These are phyloP conservation scores for Nymphaea colorata DNA, from an alignment of 164 flowering plant species.

Conservation along the genomic window DNA sequence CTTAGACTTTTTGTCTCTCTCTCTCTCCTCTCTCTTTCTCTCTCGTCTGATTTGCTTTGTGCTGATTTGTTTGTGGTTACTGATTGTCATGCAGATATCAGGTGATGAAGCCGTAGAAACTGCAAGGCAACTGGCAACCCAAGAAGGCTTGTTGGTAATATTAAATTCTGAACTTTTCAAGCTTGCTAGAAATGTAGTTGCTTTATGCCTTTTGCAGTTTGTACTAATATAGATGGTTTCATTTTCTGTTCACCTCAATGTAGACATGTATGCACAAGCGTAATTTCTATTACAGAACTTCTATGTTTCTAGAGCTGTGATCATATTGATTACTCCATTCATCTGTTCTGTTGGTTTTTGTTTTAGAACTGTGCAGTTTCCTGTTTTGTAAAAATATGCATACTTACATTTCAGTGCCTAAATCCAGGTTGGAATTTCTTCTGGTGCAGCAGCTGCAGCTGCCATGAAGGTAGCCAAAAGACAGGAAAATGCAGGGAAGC, in stretches of 20 bases:
- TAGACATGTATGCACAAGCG: no score
- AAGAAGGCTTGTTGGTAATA: conserved; percentile 93
- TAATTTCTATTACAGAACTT: no score
- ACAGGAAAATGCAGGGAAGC: conserved; percentile 92
- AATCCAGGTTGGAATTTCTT: conserved; percentile 84
- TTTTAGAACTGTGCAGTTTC: no score
- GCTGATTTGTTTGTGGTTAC: no score
- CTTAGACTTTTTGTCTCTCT: no score
- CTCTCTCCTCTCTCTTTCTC: neutral
- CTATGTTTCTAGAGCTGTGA: no score
- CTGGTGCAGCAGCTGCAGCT: conserved; percentile 90
- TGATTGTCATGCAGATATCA: conserved; percentile 40
- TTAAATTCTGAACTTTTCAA: neutral
- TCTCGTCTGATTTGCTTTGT: neutral
- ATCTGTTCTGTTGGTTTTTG: no score
- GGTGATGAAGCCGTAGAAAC: conserved; percentile 92
- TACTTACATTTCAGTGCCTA: neutral
- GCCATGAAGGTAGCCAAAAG: conserved; percentile 73
- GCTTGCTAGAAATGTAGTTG: neutral
- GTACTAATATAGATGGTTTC: no score
- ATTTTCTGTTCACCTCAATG: no score
- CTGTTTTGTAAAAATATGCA: neutral
- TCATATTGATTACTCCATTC: no score
- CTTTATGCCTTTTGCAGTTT: no score
- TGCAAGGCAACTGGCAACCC: conserved; percentile 82